Evolutionary conservation across 108 stramenopile genomes (phyloP).

Genomic region (Skeletonema potamos): DNA sequence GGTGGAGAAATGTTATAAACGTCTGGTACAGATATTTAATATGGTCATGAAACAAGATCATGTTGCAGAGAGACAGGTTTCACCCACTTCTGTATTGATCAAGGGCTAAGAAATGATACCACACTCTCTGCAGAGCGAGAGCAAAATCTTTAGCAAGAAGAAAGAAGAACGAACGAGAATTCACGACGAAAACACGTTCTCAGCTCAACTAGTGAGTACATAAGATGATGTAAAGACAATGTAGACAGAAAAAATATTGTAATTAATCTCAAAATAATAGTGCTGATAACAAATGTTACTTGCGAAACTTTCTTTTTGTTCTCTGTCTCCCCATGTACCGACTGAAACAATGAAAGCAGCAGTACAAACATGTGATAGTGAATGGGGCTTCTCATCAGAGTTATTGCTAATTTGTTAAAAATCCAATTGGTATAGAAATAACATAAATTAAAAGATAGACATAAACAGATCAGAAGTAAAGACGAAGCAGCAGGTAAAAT

Average conservation of each 20-base stretch:
- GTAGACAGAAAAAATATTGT: no score
- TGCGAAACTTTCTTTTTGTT: no score
- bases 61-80: not conserved
- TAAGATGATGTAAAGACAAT: no score
- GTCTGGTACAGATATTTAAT: not conserved
- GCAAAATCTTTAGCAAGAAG: not conserved
- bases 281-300: no score
- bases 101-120: not conserved
- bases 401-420: no score
- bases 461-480: not conserved
- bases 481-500: not conserved
- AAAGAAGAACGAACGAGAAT: not conserved
- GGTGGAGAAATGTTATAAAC: not conserved
- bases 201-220: not conserved
- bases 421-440: no score
- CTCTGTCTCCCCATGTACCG: no score
- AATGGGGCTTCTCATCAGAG: no score
- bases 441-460: not conserved
- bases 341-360: no score
- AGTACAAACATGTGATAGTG: no score
- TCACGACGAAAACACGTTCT: not conserved
- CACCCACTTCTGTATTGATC: not conserved
- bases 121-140: not conserved
- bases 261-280: no score
- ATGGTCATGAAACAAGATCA: not conserved